These are phyloP conservation scores for Acanthamoeba royreba DNA, from an alignment of 208 protist species.

Conservation along the genomic window DNA sequence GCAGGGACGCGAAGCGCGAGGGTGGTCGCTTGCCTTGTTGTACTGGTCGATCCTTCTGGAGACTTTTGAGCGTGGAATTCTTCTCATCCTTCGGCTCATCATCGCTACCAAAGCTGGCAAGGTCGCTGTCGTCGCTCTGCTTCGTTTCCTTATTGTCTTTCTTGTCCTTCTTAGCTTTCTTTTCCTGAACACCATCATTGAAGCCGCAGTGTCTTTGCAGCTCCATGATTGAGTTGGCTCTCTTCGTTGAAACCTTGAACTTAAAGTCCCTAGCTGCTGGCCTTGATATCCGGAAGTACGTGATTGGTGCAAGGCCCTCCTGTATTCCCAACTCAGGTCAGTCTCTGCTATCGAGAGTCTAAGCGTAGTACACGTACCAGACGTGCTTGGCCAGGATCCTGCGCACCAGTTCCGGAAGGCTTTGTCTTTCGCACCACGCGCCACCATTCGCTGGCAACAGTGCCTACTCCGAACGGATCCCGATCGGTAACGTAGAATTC, in stretches of 20 bases:
- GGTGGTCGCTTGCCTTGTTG: neutral
- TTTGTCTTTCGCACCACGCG: neutral
- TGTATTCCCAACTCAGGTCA: neutral
- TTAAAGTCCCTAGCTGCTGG: neutral
- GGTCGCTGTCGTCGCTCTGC: no score
- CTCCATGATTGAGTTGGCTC: neutral
- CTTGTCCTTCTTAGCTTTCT: neutral
- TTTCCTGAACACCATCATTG: neutral
- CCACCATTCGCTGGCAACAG: neutral
- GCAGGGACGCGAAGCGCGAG: neutral
- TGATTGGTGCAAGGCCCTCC: neutral
- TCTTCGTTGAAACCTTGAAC: neutral
- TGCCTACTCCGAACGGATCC: constrained; percentile 13
- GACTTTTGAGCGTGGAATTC: neutral
- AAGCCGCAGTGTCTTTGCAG: neutral
- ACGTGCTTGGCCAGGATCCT: neutral
- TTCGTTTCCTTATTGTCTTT: neutral
- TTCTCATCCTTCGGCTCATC: neutral
- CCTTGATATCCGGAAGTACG: neutral
- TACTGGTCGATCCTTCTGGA: neutral
- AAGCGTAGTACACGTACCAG: no score
- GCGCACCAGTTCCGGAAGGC: no score
- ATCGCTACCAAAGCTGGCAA: no score
- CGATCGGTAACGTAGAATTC: neutral
- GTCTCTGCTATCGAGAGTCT: neutral